These are phyloP conservation scores for Ascocoryne sarcoides DNA, from an alignment of 2,329 filamentous ascomycete genomes.

Conservation along the genomic window DNA sequence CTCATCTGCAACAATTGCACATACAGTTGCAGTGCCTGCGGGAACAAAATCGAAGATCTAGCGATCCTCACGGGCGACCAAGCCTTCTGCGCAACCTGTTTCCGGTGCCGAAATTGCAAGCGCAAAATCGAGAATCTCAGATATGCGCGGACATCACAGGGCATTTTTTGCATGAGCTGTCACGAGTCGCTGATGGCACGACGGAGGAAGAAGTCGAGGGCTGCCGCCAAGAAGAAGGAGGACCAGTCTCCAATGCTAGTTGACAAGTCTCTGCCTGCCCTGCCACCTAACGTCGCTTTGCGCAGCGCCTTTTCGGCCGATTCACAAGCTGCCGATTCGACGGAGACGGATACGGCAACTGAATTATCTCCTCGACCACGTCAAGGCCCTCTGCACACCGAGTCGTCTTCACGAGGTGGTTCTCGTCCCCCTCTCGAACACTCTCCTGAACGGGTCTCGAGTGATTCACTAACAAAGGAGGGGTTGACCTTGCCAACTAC, in stretches of 20 bases:
- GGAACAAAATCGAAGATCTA: conserved; percentile 95
- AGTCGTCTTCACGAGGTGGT: conserved; percentile 46
- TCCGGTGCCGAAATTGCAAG: conserved; percentile 96
- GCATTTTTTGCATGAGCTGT: conserved; percentile 99
- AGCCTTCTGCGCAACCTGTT: conserved; percentile 95
- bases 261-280: conserved; percentile 87
- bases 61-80: conserved; percentile 97
- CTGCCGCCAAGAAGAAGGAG: conserved; percentile 54
- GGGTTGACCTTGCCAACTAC: conserved; percentile 64
- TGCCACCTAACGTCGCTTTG: conserved; percentile 67
- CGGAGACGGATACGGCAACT: conserved; percentile 57
- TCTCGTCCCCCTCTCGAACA: conserved; percentile 35
- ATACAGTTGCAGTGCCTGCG: conserved; percentile 94
- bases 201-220: conserved; percentile 76
- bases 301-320: conserved; percentile 51
- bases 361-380: conserved; percentile 60
- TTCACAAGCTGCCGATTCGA: conserved; percentile 46
- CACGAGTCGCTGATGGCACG: conserved; percentile 95
- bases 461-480: conserved; percentile 39
- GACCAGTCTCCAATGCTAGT: conserved; percentile 59
- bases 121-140: conserved; percentile 96
- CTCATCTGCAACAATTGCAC: conserved; percentile 99
- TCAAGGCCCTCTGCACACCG: conserved; percentile 40
- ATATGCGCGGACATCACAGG: conserved; percentile 94
- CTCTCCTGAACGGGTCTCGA: conserved; percentile 44